Evolutionary conservation across 305 asterid genomes (phyloP).

Genomic region (Fraxinus xanthoxyloides): DNA sequence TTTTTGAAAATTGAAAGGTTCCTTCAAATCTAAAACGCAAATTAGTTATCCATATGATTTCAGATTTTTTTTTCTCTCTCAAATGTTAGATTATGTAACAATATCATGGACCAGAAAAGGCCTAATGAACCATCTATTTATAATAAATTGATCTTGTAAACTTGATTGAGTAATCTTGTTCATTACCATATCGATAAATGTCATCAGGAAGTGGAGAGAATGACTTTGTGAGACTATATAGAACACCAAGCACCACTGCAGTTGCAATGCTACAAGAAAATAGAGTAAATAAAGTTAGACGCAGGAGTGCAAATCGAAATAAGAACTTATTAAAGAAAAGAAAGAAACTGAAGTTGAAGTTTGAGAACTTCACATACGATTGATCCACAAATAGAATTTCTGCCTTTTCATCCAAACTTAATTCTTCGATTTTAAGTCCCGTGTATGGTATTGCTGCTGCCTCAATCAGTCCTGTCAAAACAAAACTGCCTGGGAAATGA

Average conservation of each 20-base stretch:
- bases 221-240: slow-evolving; percentile 80
- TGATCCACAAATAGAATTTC: slow-evolving; percentile 81
- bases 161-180: not conserved
- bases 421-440: slow-evolving; percentile 61
- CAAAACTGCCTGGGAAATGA: slow-evolving; percentile 85
- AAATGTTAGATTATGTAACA: not conserved
- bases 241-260: slow-evolving; percentile 73
- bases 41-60: not conserved
- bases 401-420: slow-evolving; percentile 87
- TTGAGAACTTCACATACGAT: slow-evolving; percentile 42
- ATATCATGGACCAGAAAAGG: not conserved
- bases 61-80: not conserved
- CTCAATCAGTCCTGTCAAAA: slow-evolving; percentile 95
- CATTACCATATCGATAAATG: slow-evolving; percentile 82
- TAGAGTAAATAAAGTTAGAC: slow-evolving; percentile 23
- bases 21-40: slow-evolving; percentile 58
- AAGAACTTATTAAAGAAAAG: not conserved
- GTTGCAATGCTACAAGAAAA: slow-evolving; percentile 40
- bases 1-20: slow-evolving; percentile 75
- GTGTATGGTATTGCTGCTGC: slow-evolving; percentile 67
- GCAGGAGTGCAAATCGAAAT: not conserved
- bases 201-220: slow-evolving; percentile 83
- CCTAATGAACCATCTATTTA: not conserved
- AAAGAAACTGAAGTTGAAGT: too few species aligned
- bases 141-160: not conserved